Evolutionary conservation across 2,329 filamentous ascomycete genomes (phyloP), one percentile per base, ranked within the genome.

Genomic region (Neofusicoccum cordaticola): DNA sequence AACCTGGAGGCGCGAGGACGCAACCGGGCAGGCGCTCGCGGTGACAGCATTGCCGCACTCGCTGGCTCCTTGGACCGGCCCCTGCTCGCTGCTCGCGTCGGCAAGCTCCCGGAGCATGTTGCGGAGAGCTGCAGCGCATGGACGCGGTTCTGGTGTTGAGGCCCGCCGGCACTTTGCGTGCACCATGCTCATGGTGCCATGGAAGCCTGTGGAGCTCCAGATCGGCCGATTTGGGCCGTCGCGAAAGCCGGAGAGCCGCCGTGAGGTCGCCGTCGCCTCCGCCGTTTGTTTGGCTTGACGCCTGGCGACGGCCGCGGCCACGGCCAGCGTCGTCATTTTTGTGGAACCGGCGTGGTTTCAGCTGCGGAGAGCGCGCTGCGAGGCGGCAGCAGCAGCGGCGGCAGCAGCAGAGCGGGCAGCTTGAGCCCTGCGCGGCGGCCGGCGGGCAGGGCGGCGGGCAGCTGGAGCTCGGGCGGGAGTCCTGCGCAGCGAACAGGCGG

Each of bases 261-360:
- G 27, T 31, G 27, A 56, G 27, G 15, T 42, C 17, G 52, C 52
- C 52, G 48, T 19, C 27, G 48, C 48, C 48, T 34, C 48, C 48
- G 50, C 34, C n/a, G n/a, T 31, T 27, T 11, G 13, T 31, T 31
- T 31, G 27, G 27, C 27, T 31, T 31, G 45, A 17, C 13, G 17
- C 8, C 50, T 39, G 22, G 37, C 52, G 50, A 31, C 50, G 50
- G 15, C 27, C 50, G 50, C 6, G 34, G 50, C 9, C 50, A 57
- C 52, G 52, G 52, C 37, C 42, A 35, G 52, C 52, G 34, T 50
- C 58, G 58, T 51, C 58, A 62, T 42, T 62, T 15, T 48, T 48
- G 45, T 62, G 58, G 57, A 50, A 48, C 57, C 58, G 34, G 44
- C 57, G 58, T 15, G 37, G 45, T 62, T 62, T 62, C 58, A 62